Percentiles rank a stretch among this genome's conserved stretches.
Evolutionary conservation across 176 grass and related monocot genomes (phyloP).

Genomic region (Sorghum bicolor): DNA sequence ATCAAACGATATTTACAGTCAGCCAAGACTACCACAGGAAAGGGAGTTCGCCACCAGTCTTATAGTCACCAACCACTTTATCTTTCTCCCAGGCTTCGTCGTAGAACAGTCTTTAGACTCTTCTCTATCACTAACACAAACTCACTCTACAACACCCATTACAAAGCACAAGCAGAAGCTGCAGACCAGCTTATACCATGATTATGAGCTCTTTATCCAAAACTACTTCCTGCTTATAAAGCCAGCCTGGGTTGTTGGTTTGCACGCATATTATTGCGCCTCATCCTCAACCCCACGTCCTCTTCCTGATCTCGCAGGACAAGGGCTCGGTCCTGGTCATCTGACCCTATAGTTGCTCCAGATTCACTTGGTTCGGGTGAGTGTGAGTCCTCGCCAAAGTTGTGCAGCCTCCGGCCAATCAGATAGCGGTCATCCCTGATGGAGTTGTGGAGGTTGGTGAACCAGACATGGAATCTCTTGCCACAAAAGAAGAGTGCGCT

Average conservation of each 20-base stretch:
- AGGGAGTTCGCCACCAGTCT: not conserved
- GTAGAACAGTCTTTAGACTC: slow-evolving; percentile 10
- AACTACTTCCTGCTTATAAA: not conserved
- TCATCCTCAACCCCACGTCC: slow-evolving; percentile 57
- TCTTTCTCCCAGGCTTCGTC: slow-evolving; percentile 13
- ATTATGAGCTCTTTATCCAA: not conserved
- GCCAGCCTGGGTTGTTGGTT: slow-evolving; percentile 48
- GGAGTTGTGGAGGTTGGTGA: slow-evolving; percentile 95
- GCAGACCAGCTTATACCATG: not conserved
- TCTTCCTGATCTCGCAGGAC: slow-evolving; percentile 49
- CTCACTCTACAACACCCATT: slow-evolving; percentile 10
- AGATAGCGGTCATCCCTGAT: slow-evolving; percentile 96
- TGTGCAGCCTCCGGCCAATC: slow-evolving; percentile 85
- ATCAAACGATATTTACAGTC: slow-evolving; percentile 48
- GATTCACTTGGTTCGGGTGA: not conserved
- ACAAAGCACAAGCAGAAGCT: slow-evolving; percentile 3
- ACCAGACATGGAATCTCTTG: slow-evolving; percentile 91
- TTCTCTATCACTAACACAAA: not conserved
- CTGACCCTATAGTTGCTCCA: not conserved
- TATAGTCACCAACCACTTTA: not conserved
- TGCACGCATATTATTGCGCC: slow-evolving; percentile 42
- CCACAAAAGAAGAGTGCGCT: slow-evolving; percentile 65
- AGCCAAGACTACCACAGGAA: not conserved
- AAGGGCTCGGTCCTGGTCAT: slow-evolving; percentile 24
- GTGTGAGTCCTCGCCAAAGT: slow-evolving; percentile 69